Evolutionary conservation across 83 land plant species (phyloP).

Genomic region (Thuja plicata): DNA sequence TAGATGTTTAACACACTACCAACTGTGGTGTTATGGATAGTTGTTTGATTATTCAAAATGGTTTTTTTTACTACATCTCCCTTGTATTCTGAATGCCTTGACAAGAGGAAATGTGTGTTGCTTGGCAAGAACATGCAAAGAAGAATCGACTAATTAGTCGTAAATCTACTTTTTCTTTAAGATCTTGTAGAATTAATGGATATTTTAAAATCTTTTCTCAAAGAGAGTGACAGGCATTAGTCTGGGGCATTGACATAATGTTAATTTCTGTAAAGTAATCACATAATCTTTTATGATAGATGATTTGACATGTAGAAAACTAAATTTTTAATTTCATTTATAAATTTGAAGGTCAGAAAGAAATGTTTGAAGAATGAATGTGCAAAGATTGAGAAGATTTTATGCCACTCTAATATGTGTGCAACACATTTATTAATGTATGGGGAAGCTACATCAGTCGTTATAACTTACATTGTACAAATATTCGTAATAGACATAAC

Average conservation of each 20-base stretch:
- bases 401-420: too few species aligned
- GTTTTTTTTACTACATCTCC: background rate
- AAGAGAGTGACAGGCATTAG: background rate
- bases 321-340: background rate
- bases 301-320: background rate
- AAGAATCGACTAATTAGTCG: background rate
- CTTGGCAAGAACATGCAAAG: background rate
- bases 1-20: background rate
- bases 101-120: background rate
- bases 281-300: background rate
- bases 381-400: too few species aligned
- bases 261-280: background rate
- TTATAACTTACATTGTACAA: too few species aligned
- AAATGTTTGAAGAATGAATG: background rate
- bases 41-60: background rate
- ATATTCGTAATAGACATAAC: too few species aligned
- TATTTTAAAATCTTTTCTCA: slow-evolving; percentile 3
- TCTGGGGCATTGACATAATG: background rate
- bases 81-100: background rate
- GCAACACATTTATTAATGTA: too few species aligned
- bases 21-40: background rate
- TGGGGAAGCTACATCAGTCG: too few species aligned
- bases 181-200: background rate
- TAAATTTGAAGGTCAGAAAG: background rate
- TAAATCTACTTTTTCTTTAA: background rate